Evolutionary conservation across 2,329 filamentous ascomycete genomes (phyloP).

Genomic region (Penicillium italicum): DNA sequence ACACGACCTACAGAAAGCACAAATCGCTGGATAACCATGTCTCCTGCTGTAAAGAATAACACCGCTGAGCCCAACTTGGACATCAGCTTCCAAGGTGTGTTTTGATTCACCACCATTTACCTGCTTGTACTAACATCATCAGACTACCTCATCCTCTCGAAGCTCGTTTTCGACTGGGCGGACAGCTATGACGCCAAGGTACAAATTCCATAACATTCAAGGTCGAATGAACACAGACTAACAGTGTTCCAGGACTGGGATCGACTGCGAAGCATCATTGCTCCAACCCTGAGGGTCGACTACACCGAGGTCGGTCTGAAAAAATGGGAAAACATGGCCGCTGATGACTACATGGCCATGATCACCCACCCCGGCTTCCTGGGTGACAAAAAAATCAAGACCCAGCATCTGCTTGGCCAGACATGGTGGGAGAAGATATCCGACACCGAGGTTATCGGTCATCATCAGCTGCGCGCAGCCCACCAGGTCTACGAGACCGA

Average conservation of each 20-base stretch:
- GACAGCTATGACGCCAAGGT: slow-evolving; percentile 47
- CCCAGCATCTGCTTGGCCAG: slow-evolving; percentile 62
- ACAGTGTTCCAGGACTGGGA: slow-evolving; percentile 38
- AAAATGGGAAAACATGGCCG: slow-evolving; percentile 59
- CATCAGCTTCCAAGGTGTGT: slow-evolving; percentile 27
- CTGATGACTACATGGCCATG: slow-evolving; percentile 60
- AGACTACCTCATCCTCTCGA: slow-evolving; percentile 37
- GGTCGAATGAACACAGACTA: too few species aligned
- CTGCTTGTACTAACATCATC: slow-evolving; percentile 2
- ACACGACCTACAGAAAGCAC: background rate
- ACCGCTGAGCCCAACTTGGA: slow-evolving; percentile 39
- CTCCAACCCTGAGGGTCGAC: slow-evolving; percentile 53
- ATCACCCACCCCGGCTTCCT: slow-evolving; percentile 56
- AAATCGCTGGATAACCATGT: slow-evolving; percentile 10
- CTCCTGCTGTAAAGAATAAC: slow-evolving; percentile 19
- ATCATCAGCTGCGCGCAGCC: slow-evolving; percentile 60
- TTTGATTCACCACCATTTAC: background rate
- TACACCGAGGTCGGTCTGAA: slow-evolving; percentile 63
- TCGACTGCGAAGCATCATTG: slow-evolving; percentile 41
- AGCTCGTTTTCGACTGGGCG: slow-evolving; percentile 43
- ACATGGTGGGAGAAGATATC: slow-evolving; percentile 57
- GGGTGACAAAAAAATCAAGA: slow-evolving; percentile 59
- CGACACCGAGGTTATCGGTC: slow-evolving; percentile 57
- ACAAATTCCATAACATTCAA: background rate
- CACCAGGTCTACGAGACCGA: slow-evolving; percentile 59